These are phyloP conservation scores for Fusarium protoensiforme DNA, from an alignment of 2,329 filamentous ascomycete genomes.

Conservation along the genomic window DNA sequence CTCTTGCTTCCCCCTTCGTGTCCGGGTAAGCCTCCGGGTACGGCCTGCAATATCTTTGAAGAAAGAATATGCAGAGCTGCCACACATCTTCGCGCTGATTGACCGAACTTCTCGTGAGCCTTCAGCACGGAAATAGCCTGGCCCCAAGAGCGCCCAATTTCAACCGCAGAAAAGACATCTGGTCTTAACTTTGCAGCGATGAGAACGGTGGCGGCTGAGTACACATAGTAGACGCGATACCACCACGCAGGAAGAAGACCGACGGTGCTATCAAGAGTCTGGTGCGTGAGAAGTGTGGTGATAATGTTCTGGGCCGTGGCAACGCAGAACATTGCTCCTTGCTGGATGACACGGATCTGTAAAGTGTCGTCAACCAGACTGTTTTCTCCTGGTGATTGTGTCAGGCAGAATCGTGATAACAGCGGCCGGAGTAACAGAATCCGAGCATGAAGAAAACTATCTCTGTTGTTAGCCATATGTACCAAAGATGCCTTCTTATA, in stretches of 20 bases:
- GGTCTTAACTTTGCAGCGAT: conserved; percentile 50
- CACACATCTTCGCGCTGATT: conserved; percentile 47
- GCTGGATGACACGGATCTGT: conserved; percentile 43
- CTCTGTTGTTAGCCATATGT: conserved; percentile 17
- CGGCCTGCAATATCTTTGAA: conserved; percentile 45
- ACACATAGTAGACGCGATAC: conserved; percentile 53
- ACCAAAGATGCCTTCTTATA: not conserved
- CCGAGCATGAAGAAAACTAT: conserved; percentile 47
- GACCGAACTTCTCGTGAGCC: conserved; percentile 48
- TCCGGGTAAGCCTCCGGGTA: not conserved
- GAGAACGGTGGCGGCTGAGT: conserved; percentile 50
- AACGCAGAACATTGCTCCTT: conserved; percentile 50
- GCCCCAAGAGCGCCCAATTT: conserved; percentile 46
- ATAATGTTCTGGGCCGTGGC: conserved; percentile 49
- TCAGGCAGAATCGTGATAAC: conserved; percentile 47
- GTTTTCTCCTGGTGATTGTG: conserved; percentile 24
- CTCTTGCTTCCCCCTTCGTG: not conserved
- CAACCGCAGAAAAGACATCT: conserved; percentile 42
- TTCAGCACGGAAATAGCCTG: conserved; percentile 48
- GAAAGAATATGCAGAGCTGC: conserved; percentile 50
- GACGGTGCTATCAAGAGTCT: conserved; percentile 45
- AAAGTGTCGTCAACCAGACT: conserved; percentile 34
- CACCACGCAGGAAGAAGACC: conserved; percentile 53
- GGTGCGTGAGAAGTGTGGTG: conserved; percentile 43
- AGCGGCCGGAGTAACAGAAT: conserved; percentile 49